phyloP scores from a whole-genome alignment of 352 stramenopile genomes.

The Thalassiosira hispida region DNA sequence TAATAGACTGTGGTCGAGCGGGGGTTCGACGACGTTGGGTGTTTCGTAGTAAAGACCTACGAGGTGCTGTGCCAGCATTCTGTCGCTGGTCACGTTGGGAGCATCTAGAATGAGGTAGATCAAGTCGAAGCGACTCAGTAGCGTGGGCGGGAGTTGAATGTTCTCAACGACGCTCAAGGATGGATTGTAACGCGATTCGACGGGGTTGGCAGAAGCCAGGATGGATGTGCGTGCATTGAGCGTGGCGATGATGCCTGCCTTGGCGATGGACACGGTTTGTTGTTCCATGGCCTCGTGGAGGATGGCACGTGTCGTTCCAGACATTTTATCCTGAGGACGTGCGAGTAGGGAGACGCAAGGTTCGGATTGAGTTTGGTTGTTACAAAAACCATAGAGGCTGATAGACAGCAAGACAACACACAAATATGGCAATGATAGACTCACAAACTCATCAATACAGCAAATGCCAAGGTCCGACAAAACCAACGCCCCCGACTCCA shows the following conservation, averaged over 20 bases:
- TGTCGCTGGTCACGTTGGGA: constrained; percentile 92
- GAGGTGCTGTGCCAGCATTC: constrained; percentile 95
- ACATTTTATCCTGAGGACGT: constrained; percentile 94
- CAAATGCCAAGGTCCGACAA: constrained; percentile 97
- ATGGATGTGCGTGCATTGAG: constrained; percentile 98
- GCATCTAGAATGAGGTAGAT: constrained; percentile 99
- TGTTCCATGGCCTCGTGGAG: constrained; percentile 99
- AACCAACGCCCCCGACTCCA: constrained; percentile 96
- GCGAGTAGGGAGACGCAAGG: neutral
- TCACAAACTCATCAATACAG: constrained; percentile 97
- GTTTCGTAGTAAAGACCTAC: constrained; percentile 96
- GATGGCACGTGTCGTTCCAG: constrained; percentile 94
- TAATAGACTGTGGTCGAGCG: constrained; percentile 80
- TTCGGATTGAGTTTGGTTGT: neutral
- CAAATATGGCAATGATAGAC: constrained; percentile 9
- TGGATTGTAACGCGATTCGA: constrained; percentile 98
- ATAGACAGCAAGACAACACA: too few relatives aligned
- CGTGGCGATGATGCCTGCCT: constrained; percentile 98
- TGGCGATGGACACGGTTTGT: constrained; percentile 97
- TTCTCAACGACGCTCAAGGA: constrained; percentile 98
- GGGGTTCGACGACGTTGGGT: constrained; percentile 74
- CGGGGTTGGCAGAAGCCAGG: constrained; percentile 97
- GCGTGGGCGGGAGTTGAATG: constrained; percentile 96
- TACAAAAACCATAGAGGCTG: too few relatives aligned
- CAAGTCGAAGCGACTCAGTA: constrained; percentile 98